phyloP scores from a whole-genome alignment of 176 grass and related monocot genomes.

The Rhynchospora pubera region DNA sequence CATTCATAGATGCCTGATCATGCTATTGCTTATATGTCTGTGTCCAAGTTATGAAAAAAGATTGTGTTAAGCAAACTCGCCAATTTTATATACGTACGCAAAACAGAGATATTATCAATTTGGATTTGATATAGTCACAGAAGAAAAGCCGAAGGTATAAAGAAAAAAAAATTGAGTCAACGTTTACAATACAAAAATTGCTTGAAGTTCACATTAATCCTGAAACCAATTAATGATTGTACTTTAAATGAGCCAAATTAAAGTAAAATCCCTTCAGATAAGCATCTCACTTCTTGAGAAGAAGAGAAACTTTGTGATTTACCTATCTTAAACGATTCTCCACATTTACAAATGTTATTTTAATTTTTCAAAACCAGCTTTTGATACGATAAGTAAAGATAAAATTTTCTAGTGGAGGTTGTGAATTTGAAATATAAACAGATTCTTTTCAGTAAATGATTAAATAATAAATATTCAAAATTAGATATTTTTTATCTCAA shows the following conservation, averaged over 20 bases:
- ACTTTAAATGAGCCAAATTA: not conserved
- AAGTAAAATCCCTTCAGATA: not conserved
- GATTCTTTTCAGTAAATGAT: too few species aligned
- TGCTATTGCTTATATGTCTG: too few species aligned
- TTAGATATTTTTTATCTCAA: too few species aligned
- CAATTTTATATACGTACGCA: not conserved
- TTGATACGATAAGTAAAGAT: too few species aligned
- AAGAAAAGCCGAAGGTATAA: not conserved
- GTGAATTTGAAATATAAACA: too few species aligned
- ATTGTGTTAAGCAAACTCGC: too few species aligned
- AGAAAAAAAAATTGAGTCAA: not conserved
- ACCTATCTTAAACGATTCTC: not conserved
- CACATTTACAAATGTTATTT: not conserved
- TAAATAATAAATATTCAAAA: too few species aligned
- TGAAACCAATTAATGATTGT: too few species aligned
- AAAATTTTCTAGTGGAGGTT: too few species aligned
- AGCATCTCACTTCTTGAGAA: not conserved
- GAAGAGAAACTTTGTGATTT: not conserved
- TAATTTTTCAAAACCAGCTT: not conserved
- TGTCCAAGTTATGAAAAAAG: too few species aligned
- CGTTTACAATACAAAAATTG: not conserved
- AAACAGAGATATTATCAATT: not conserved
- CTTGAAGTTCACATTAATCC: not conserved
- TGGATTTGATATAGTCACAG: not conserved
- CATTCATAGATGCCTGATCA: too few species aligned